Base-by-base conservation (phyloP, 352 stramenopile genomes). In the Globisporangium carolinianum region DNA sequence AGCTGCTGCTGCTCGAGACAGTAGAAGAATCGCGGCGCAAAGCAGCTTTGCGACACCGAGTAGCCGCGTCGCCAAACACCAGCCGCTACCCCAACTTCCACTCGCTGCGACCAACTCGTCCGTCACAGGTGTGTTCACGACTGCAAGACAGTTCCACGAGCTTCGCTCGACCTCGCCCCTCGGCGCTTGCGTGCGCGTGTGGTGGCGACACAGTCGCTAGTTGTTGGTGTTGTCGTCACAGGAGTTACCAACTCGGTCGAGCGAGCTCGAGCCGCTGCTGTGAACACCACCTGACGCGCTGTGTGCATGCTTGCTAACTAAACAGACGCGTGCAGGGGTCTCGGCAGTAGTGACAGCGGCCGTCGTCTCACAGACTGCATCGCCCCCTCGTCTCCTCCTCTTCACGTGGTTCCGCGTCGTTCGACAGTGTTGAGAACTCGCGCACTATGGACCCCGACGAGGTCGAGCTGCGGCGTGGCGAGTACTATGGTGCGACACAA, bases 391-490 rank as follows among this genome's bases (percentile, higher is more conserved):
- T 6, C 42, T 47, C 42, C 42, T 47, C 42, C 42, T 47, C 38
- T 11, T 42, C 38, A 32, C 24, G 24, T 32, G 24, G 43, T 18
- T 24, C 43, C 15, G 9, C 45, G n/a, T 8, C 52, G 38, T 24
- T 18, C 56, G 37, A 62, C 48, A 64, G 32, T 47, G 47, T 50
- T n/a, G 53, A 38, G 14, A 56, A 15, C 46, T 46, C 14, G 52
- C 43, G 5, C 36, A 56, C 32, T 52, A 64, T 49, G 55, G 46
- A 53, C 38, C 42, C 54, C 4, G 57, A 59, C 17, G 51, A 55
- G 1, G 49, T 60, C 6, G 36, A 60, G 38, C 58, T 60, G 9
- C 58, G 35, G 7, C 52, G 52, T 3, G 15, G 35, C 17, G 58
- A 56, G 55, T 64, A 55, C 46, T 52, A 57, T 47, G 39, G 43